Evolutionary conservation across 768 basidiomycete species (phyloP).

Genomic region (Ramaria rubella): DNA sequence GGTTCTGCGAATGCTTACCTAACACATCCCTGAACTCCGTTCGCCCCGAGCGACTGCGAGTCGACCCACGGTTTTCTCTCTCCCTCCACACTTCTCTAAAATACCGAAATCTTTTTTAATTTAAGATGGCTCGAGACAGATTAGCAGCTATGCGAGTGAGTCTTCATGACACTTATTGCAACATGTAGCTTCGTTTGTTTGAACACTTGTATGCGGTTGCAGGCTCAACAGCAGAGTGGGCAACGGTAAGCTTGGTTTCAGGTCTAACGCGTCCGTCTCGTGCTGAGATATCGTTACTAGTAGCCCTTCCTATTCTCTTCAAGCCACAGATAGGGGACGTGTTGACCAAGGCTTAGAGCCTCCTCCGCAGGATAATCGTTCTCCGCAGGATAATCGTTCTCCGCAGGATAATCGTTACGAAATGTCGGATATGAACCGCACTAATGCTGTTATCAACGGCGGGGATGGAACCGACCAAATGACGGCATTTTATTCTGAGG

Average conservation of each 20-base stretch:
- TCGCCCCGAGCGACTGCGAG: no score
- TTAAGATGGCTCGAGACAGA: not conserved
- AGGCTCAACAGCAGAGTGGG: no score
- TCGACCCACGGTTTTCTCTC: no score
- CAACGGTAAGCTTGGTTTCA: not conserved
- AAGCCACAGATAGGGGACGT: no score
- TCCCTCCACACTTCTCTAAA: no score
- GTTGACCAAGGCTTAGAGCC: no score
- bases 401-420: not conserved
- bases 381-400: not conserved
- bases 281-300: not conserved
- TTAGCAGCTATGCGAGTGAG: not conserved
- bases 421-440: not conserved
- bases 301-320: not conserved
- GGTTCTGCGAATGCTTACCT: no score
- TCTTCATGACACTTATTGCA: no score
- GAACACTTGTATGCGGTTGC: no score
- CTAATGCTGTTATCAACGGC: not conserved
- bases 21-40: no score
- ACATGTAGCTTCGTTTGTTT: not conserved
- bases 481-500: not conserved
- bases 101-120: not conserved
- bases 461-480: not conserved
- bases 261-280: not conserved
- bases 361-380: no score